Conservation (phyloP, 345 rosid species). For the Euphorbia tirucalli region DNA sequence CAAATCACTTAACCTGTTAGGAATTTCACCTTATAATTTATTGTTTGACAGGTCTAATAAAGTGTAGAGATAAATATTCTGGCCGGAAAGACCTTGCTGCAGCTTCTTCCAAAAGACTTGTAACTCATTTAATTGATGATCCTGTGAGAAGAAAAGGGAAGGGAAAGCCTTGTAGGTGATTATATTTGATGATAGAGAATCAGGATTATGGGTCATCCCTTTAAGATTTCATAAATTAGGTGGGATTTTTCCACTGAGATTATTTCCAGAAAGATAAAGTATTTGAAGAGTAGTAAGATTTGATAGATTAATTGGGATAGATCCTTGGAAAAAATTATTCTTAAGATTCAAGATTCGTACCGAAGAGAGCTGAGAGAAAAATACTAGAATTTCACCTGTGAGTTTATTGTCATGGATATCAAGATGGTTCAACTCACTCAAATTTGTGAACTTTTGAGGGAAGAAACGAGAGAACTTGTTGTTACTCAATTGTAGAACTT, state of each 20-base stretch:
- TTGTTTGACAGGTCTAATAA: conserved; percentile 44
- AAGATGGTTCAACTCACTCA: conserved; percentile 25
- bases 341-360: conserved; percentile 36
- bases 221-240: conserved; percentile 34
- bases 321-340: conserved; percentile 31
- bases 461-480: conserved; percentile 27
- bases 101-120: conserved; percentile 35
- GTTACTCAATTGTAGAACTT: conserved; percentile 6
- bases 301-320: conserved; percentile 30
- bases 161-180: background rate
- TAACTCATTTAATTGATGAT: conserved; percentile 1
- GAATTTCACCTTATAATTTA: conserved; percentile 36
- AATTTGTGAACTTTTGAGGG: conserved; percentile 20
- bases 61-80: conserved; percentile 21
- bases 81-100: conserved; percentile 25
- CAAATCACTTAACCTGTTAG: conserved; percentile 31
- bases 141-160: background rate
- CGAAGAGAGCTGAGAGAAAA: conserved; percentile 24
- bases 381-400: conserved; percentile 27
- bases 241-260: conserved; percentile 29
- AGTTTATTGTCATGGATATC: conserved; percentile 43
- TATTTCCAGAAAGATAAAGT: conserved; percentile 37
- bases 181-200: background rate
- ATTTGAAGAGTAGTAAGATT: conserved; percentile 32
- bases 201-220: conserved; percentile 25